Evolutionary conservation across 108 stramenopile genomes (phyloP), one percentile per base, ranked within the genome.

Genomic region (Cyclotella choctawhatcheeana): DNA sequence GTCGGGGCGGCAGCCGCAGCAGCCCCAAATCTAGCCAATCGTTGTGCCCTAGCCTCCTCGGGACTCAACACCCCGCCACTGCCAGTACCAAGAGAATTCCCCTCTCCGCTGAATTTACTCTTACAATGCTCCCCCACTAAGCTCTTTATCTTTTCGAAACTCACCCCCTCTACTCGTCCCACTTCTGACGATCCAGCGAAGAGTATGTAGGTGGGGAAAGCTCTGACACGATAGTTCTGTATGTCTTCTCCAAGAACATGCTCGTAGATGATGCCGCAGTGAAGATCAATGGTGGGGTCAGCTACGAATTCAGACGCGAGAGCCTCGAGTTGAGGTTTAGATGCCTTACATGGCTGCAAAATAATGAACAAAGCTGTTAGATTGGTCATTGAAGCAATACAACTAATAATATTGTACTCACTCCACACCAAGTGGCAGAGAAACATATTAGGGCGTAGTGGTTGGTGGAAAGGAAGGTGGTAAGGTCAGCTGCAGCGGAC

Each of bases 171-270:
- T 1, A 94, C 84, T 16, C 89, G 82, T 16, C 85, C 81, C 22
- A 82, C 51, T 67, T 90, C 88, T 0, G 34, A 61, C 21, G 14
- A 17, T 8, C 58, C 43, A 5, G 48, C 44, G 47, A 81, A 92
- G 3, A 89, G 50, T 12, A 81, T 81, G 59, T 91, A 91, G 30
- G 93, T 92, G 2, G 93, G 93, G 73, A 92, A 94, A 50, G 93
- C 93, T 20, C 78, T 71, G 21, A 94, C 74, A 2, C 52, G 27
- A 71, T 85, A 92, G 22, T 76, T 74, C n/a, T 84, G 84, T 34
- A 93, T 68, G 25, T 60, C 82, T 4, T 89, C 88, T 17, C 79
- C 86, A 5, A 93, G 48, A 35, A 82, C 80, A 73, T 80, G 76
- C 64, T 93, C 92, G 72, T 93, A 87, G 14, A 85, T 82, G 24